phyloP scores from a whole-genome alignment of 805 yeast genomes.

The Suhomyces vadensis region DNA sequence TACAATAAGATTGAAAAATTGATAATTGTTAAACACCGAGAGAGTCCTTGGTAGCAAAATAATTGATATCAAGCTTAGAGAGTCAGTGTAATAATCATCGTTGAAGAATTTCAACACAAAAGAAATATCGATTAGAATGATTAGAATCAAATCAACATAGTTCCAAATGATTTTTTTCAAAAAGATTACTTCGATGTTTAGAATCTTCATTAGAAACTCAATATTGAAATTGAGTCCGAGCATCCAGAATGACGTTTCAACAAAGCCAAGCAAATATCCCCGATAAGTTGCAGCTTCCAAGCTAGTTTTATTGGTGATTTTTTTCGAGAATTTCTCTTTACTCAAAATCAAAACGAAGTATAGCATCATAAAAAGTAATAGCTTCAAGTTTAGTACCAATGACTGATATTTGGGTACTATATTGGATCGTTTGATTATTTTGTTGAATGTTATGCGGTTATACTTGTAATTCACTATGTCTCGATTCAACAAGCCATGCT shows the following conservation, averaged over 20 bases:
- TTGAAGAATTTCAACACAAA: constrained; percentile 23
- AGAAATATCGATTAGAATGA: constrained; percentile 38
- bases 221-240: constrained; percentile 49
- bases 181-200: constrained; percentile 46
- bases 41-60: constrained; percentile 51
- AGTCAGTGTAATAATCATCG: constrained; percentile 27
- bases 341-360: constrained; percentile 31
- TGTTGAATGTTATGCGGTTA: constrained; percentile 32
- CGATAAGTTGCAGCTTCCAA: neutral
- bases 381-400: constrained; percentile 38
- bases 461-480: constrained; percentile 32
- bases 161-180: constrained; percentile 56
- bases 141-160: constrained; percentile 45
- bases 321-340: too few relatives aligned
- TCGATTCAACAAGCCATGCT: constrained; percentile 11
- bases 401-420: constrained; percentile 45
- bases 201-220: constrained; percentile 46
- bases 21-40: constrained; percentile 51
- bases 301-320: neutral
- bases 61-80: constrained; percentile 47
- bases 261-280: constrained; percentile 10
- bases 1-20: constrained; percentile 52
- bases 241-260: constrained; percentile 44
- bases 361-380: constrained; percentile 30
- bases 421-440: constrained; percentile 30